Evolutionary conservation across 2,329 filamentous ascomycete genomes (phyloP).

Genomic region (Colletotrichum siamense): DNA sequence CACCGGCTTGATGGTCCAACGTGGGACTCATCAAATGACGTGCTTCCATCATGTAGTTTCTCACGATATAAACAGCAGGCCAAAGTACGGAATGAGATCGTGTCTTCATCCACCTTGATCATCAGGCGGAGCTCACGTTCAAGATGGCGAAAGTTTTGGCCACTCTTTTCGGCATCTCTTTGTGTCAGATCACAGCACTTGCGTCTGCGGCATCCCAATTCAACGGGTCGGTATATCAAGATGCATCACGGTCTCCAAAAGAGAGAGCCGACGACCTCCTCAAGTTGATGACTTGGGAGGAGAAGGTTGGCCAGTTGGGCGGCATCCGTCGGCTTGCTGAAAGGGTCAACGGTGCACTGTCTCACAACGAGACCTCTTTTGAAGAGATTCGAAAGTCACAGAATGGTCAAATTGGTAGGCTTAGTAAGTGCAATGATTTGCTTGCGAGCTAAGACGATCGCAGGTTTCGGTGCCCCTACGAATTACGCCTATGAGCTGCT

Average conservation of each 20-base stretch:
- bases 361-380: slow-evolving; percentile 6
- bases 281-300: slow-evolving; percentile 10
- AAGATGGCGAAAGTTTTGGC: neutral
- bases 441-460: neutral
- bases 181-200: neutral
- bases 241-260: neutral
- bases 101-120: neutral
- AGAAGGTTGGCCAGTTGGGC: slow-evolving; percentile 15
- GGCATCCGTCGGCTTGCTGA: slow-evolving; percentile 11
- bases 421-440: neutral
- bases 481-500: slow-evolving; percentile 33
- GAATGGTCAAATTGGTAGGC: slow-evolving; percentile 12
- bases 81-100: no score
- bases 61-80: neutral
- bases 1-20: neutral
- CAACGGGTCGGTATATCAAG: neutral
- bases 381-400: slow-evolving; percentile 8
- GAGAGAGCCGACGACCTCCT: slow-evolving; percentile 16
- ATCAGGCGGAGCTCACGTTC: neutral
- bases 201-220: neutral
- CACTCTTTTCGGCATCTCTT: neutral
- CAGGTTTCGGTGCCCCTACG: slow-evolving; percentile 31
- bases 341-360: neutral
- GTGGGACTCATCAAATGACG: neutral
- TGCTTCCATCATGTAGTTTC: neutral